These are phyloP conservation scores for Leccinum disarticulatum DNA, from an alignment of 768 basidiomycete genomes.

Conservation along the genomic window DNA sequence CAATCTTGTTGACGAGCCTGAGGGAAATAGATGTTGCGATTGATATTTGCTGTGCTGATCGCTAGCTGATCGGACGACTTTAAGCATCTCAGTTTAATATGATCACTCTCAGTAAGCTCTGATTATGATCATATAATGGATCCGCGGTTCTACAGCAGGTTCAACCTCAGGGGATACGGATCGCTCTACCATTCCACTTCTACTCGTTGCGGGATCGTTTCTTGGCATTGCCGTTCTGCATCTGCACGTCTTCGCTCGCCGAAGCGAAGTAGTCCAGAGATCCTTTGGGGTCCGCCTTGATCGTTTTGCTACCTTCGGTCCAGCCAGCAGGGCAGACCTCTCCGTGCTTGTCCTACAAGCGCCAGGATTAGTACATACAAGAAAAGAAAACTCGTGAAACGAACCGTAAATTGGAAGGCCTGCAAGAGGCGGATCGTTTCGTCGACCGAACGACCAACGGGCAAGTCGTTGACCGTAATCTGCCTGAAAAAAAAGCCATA, in stretches of 20 bases:
- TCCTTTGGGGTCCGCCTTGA: constrained; percentile 74
- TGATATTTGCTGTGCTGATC: neutral
- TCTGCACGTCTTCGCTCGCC: constrained; percentile 28
- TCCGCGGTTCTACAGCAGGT: neutral
- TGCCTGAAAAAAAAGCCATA: constrained; percentile 44
- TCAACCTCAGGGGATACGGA: neutral
- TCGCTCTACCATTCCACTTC: neutral
- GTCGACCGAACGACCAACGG: constrained; percentile 93
- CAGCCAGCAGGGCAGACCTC: constrained; percentile 94
- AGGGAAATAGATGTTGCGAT: neutral
- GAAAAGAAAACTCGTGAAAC: constrained; percentile 21
- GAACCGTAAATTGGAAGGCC: constrained; percentile 88
- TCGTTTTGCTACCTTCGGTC: constrained; percentile 78
- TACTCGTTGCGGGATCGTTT: constrained; percentile 61
- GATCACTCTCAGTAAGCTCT: neutral
- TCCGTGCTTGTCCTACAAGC: constrained; percentile 68
- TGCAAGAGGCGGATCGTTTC: constrained; percentile 89
- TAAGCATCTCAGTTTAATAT: neutral
- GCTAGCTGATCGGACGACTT: neutral
- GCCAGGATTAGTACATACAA: neutral
- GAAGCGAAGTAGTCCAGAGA: constrained; percentile 72
- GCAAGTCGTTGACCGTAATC: constrained; percentile 89
- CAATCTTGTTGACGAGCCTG: neutral
- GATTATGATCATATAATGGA: neutral
- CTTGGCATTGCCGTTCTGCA: constrained; percentile 45